Percentiles rank a stretch among this genome's conserved stretches.
Evolutionary conservation across 1,284 basidiomycete species (phyloP).

Genomic region (Cutaneotrichosporon dermatis): DNA sequence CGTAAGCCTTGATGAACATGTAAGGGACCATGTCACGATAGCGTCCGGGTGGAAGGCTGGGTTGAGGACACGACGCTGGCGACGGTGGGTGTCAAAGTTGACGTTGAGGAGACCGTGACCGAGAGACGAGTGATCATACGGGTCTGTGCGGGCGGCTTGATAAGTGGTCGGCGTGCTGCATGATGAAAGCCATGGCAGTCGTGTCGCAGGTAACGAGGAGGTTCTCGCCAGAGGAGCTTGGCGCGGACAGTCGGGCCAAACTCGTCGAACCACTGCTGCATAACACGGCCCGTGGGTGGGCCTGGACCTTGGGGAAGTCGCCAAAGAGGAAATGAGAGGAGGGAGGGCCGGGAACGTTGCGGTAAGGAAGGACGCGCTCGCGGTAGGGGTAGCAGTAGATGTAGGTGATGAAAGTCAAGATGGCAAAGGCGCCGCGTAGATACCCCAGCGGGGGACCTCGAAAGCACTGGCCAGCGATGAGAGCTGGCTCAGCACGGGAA

Average conservation of each 20-base stretch:
- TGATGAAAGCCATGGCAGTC: constrained; percentile 59
- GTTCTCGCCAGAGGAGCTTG: constrained; percentile 3
- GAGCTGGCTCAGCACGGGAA: not conserved
- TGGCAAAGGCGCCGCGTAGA: not conserved
- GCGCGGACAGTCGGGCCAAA: constrained; percentile 23
- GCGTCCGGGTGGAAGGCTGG: constrained; percentile 42
- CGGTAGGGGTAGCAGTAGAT: constrained; percentile 14
- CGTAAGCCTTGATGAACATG: constrained; percentile 60
- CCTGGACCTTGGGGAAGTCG: constrained; percentile 13
- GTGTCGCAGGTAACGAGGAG: constrained; percentile 57
- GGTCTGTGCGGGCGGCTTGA: constrained; percentile 61
- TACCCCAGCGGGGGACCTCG: not conserved
- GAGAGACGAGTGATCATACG: constrained; percentile 51
- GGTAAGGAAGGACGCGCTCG: constrained; percentile 3
- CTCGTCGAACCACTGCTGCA: constrained; percentile 16
- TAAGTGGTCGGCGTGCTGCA: constrained; percentile 60
- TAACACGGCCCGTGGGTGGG: constrained; percentile 14
- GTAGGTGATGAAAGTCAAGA: no score
- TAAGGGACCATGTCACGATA: constrained; percentile 50
- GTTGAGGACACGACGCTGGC: constrained; percentile 52
- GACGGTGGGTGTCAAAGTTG: constrained; percentile 54
- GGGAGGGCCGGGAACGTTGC: constrained; percentile 7
- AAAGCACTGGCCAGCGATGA: not conserved
- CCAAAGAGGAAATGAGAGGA: constrained; percentile 13
- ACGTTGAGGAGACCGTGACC: constrained; percentile 43